phyloP scores from a whole-genome alignment of 352 stramenopile species.

The Peronospora belbahrii region DNA sequence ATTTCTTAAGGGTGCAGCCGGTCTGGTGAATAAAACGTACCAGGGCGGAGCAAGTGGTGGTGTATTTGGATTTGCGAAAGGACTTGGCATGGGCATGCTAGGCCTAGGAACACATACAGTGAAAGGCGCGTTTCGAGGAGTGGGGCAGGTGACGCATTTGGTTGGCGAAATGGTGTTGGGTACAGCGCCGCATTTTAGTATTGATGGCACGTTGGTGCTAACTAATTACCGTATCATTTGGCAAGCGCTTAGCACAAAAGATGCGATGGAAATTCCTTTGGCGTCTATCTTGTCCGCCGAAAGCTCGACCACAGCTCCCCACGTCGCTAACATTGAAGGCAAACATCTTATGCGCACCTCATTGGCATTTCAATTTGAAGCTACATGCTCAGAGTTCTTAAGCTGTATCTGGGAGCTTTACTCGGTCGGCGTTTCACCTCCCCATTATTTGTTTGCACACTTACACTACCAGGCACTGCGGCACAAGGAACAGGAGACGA shows the following conservation, averaged over 20 bases:
- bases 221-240: slow-evolving; percentile 86
- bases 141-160: slow-evolving; percentile 81
- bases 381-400: slow-evolving; percentile 67
- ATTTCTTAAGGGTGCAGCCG: slow-evolving; percentile 75
- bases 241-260: slow-evolving; percentile 67
- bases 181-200: slow-evolving; percentile 79
- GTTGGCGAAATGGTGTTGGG: slow-evolving; percentile 84
- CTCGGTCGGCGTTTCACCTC: slow-evolving; percentile 14
- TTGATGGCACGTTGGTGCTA: slow-evolving; percentile 71
- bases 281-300: slow-evolving; percentile 71
- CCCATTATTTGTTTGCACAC: slow-evolving; percentile 72
- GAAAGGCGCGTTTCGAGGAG: slow-evolving; percentile 78
- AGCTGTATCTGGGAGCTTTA: slow-evolving; percentile 72
- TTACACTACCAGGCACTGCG: slow-evolving; percentile 63
- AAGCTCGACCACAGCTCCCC: slow-evolving; percentile 70
- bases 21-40: slow-evolving; percentile 82
- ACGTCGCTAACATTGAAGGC: slow-evolving; percentile 81
- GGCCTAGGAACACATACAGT: slow-evolving; percentile 79
- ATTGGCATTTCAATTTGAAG: slow-evolving; percentile 78
- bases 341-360: slow-evolving; percentile 74
- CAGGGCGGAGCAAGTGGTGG: slow-evolving; percentile 75
- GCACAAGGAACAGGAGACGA: slow-evolving; percentile 25
- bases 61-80: slow-evolving; percentile 84
- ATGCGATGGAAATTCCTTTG: slow-evolving; percentile 77
- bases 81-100: slow-evolving; percentile 81